Base-by-base conservation (phyloP, 345 rosid genomes). In the Euphorbia peplus region DNA sequence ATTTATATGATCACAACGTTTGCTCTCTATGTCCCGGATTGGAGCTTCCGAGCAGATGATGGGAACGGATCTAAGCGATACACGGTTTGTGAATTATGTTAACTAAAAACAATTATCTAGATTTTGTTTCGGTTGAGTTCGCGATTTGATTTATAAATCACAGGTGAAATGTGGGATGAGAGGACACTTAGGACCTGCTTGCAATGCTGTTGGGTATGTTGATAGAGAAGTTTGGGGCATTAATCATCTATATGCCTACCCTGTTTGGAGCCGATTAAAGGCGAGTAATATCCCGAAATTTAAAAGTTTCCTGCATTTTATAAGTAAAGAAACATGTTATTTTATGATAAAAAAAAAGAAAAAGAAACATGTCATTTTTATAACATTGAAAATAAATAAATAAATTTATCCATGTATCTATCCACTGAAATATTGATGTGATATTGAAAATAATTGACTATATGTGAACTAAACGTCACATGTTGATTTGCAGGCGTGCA, bases 101-200 rank as follows among this genome's bases (percentile, higher is more conserved):
- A 6, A 15, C 6, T 52, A 0, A 12, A 63, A 25, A 14, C 16
- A 3, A 47, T 44, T 24, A n/a, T n/a, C n/a, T n/a, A n/a, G n/a
- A n/a, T n/a, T n/a, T n/a, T n/a, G n/a, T n/a, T n/a, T n/a, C n/a
- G n/a, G n/a, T n/a, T n/a, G n/a, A n/a, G n/a, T n/a, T n/a, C n/a
- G n/a, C n/a, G n/a, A n/a, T n/a, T n/a, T n/a, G n/a, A n/a, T n/a
- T 32, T 32, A 32, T 5, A 39, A 15, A 48, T 75, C 59, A n/a
- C 65, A 88, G 93, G 87, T 88, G 4, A 78, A 78, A 63, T 88
- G 90, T 77, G 90, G 87, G 69, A 87, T 83, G 84, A 80, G 92
- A 75, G 90, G 92, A 24, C 92, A 83, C 73, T 65, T 87, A 19
- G 90, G 90, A 56, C 90, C 92, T 1, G 92, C 86, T 16, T 87